Evolutionary conservation across 164 flowering plant genomes (phyloP), one percentile per base, ranked within the genome.

Genomic region (Warburgia ugandensis): DNA sequence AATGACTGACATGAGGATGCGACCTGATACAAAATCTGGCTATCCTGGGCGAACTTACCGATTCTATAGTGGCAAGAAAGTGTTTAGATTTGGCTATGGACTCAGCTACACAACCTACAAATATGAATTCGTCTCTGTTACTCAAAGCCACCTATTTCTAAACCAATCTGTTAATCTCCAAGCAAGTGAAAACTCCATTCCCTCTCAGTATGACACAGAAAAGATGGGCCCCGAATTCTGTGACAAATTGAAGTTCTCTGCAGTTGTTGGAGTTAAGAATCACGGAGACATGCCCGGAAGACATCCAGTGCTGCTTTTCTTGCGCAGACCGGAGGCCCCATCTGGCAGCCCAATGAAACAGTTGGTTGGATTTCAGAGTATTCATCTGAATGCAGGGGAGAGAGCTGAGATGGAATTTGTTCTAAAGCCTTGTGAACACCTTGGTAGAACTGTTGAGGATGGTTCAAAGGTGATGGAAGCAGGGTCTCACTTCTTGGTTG

Each of bases 1-100:
- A 32, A 87, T 91, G 98, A 87, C 92, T 31, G 85, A 80, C 59
- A 91, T 91, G 98, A 73, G 83, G 58, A 85, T 91, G 96, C 60
- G 95, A 28, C 57, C 95, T 5, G 69, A 81, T 3, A 59, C 66
- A 25, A 56, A 69, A 1, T 46, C 71, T 3, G 78, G 79, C 29
- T 87, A 85, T 48, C 98, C 96, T 0, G 98, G 98, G 0, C 68
- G 95, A 3, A 92, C 96, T 5, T 85, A 85, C 67, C 59, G 88
- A 48, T 92, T 92, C 68, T 92, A 87, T 69, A 43, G 29, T 16
- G 96, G 98, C 29, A 48, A 35, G 33, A 54, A 45, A 17, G 88
- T 87, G 16, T 87, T 62, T 54, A 54, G 70, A 45, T 92, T 83
- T 26, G 98, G 96, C 6, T 62, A 78, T 22, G 98, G 98, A 14